phyloP scores from a whole-genome alignment of 2,329 filamentous ascomycete species.

The Alternaria consortialis region DNA sequence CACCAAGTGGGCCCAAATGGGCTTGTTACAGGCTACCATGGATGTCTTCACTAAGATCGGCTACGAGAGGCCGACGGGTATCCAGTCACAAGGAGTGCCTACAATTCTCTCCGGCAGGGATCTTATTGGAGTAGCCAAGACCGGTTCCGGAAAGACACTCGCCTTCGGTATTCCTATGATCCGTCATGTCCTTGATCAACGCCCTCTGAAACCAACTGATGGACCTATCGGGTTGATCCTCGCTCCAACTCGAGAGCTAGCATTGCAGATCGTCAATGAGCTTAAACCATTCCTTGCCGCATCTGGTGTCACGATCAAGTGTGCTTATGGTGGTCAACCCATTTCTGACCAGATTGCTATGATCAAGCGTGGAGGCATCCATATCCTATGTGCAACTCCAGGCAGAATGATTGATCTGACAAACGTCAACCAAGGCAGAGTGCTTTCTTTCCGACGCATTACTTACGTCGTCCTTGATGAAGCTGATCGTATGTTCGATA shows the following conservation, averaged over 20 bases:
- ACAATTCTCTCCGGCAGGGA: slow-evolving; percentile 96
- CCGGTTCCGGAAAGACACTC: slow-evolving; percentile 95
- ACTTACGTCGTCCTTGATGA: slow-evolving; percentile 97
- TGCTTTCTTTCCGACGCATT: slow-evolving; percentile 87
- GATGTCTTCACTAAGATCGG: slow-evolving; percentile 84
- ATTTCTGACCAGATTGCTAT: slow-evolving; percentile 98
- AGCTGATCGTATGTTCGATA: slow-evolving; percentile 99
- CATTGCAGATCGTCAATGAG: slow-evolving; percentile 91
- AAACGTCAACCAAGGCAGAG: slow-evolving; percentile 90
- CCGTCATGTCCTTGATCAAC: slow-evolving; percentile 94
- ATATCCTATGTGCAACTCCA: slow-evolving; percentile 87
- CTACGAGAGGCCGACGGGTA: slow-evolving; percentile 89
- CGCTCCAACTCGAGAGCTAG: slow-evolving; percentile 92
- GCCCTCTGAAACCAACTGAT: slow-evolving; percentile 80
- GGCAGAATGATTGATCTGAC: slow-evolving; percentile 95
- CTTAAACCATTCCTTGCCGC: slow-evolving; percentile 94
- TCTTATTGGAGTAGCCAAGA: slow-evolving; percentile 96
- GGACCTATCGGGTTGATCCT: slow-evolving; percentile 89
- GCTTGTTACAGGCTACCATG: slow-evolving; percentile 83
- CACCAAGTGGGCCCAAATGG: slow-evolving; percentile 95
- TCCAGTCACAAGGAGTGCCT: slow-evolving; percentile 94
- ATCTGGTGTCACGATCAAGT: slow-evolving; percentile 84
- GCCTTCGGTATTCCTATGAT: slow-evolving; percentile 98
- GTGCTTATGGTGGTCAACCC: slow-evolving; percentile 92
- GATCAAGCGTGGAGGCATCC: slow-evolving; percentile 91